A percentile compares a stretch with the other conserved stretches of the same genome.
Conservation (phyloP, 129 eudicot species). For the Chrysanthemum makinoi region DNA sequence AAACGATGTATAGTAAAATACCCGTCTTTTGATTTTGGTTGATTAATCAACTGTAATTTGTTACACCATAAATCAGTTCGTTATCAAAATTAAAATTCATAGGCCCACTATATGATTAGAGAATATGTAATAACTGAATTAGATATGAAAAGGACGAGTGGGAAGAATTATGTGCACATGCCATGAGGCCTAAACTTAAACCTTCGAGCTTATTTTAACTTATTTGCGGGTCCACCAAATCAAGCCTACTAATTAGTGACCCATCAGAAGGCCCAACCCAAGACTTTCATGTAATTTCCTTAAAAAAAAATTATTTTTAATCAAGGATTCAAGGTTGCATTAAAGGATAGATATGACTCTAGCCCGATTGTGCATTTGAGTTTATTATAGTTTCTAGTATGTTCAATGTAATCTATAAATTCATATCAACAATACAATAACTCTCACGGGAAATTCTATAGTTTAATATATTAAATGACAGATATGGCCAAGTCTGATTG, state of each 20-base stretch:
- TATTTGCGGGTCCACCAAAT: conserved; percentile 37
- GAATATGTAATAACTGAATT: conserved; percentile 9
- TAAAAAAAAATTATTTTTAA: conserved; percentile 19
- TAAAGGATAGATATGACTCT: no score
- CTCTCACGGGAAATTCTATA: no score
- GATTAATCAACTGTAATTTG: no score
- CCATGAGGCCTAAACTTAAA: conserved; percentile 10
- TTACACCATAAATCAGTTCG: neutral
- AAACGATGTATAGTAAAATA: no score
- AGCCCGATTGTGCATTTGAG: no score
- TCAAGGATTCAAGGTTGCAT: no score
- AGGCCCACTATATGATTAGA: conserved; percentile 18
- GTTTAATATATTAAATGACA: no score
- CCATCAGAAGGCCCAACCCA: conserved; percentile 2
- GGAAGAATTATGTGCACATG: conserved; percentile 13
- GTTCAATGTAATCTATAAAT: no score
- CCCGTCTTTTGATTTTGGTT: no score
- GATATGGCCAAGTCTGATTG: no score
- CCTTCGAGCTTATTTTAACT: conserved; percentile 14
- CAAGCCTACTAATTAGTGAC: conserved; percentile 29
- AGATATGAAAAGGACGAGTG: conserved; percentile 27
- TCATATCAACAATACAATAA: no score
- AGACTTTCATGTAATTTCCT: conserved; percentile 1
- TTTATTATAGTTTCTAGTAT: no score
- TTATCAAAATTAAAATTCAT: conserved; percentile 4